Percentiles rank a stretch among this genome's conserved stretches.
These are phyloP conservation scores for Parafenestella ontariensis DNA, from an alignment of 2,329 filamentous ascomycete species.

Conservation along the genomic window DNA sequence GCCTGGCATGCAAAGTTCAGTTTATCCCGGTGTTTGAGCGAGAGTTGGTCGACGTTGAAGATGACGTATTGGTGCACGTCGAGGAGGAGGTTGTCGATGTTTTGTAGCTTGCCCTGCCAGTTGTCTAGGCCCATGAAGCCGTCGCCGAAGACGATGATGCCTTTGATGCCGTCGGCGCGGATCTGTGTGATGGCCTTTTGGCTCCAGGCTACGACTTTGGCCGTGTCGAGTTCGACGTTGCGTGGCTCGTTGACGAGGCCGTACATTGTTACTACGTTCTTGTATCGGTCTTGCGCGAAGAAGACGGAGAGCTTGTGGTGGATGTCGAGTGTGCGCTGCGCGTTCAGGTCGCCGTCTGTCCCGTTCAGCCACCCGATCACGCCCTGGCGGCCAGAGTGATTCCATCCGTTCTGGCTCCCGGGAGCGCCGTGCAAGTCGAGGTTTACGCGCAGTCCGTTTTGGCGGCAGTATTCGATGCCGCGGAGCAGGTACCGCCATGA, in stretches of 20 bases:
- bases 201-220: constrained; percentile 81
- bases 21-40: constrained; percentile 81
- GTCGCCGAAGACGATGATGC: constrained; percentile 85
- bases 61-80: constrained; percentile 99
- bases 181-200: constrained; percentile 74
- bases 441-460: constrained; percentile 90
- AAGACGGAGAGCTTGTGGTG: constrained; percentile 88
- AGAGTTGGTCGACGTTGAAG: constrained; percentile 90
- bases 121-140: constrained; percentile 91
- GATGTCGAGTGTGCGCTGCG: constrained; percentile 81
- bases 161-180: constrained; percentile 75
- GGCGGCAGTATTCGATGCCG: constrained; percentile 90
- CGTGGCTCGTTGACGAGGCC: constrained; percentile 93
- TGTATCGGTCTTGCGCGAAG: constrained; percentile 92
- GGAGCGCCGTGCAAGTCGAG: constrained; percentile 92
- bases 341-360: constrained; percentile 80
- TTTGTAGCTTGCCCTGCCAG: constrained; percentile 84
- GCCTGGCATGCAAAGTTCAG: constrained; percentile 84
- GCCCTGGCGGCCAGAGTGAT: constrained; percentile 87
- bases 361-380: constrained; percentile 88
- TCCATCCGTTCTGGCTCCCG: constrained; percentile 97
- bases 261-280: constrained; percentile 90
- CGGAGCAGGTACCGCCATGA: constrained; percentile 94
- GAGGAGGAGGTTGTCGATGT: constrained; percentile 77
- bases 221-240: constrained; percentile 72